Percentiles rank a stretch among this genome's conserved stretches.
Evolutionary conservation across 352 stramenopile species (phyloP).

Genomic region (Phytopythium helicoides): DNA sequence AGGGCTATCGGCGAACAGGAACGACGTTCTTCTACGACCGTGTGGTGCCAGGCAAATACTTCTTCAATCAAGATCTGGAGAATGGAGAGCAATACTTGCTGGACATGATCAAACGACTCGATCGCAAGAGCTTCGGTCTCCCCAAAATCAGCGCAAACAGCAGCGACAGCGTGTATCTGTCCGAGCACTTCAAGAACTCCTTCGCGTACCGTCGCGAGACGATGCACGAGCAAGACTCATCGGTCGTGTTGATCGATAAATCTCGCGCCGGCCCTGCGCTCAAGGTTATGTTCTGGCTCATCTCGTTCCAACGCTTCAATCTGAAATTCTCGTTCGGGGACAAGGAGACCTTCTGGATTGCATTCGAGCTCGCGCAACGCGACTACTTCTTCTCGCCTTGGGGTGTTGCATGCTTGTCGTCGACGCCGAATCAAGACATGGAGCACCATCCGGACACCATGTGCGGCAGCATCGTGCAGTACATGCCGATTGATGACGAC

Average conservation of each 20-base stretch:
- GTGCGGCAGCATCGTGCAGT: conserved; percentile 23
- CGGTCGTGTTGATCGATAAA: conserved; percentile 38
- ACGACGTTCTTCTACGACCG: conserved; percentile 53
- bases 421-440: conserved; percentile 11
- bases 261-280: conserved; percentile 4
- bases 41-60: conserved; percentile 17
- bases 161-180: conserved; percentile 4
- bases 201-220: conserved; percentile 29
- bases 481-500: conserved; percentile 9
- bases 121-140: conserved; percentile 28
- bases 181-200: conserved; percentile 24
- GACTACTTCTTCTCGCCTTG: conserved; percentile 27
- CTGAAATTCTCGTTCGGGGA: conserved; percentile 13
- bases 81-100: conserved; percentile 21
- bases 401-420: conserved; percentile 14
- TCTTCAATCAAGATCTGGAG: conserved; percentile 25
- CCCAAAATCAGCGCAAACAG: background rate
- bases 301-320: conserved; percentile 10
- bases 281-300: conserved; percentile 13
- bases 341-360: conserved; percentile 29
- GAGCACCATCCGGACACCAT: conserved; percentile 11
- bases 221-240: conserved; percentile 47
- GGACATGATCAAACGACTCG: conserved; percentile 25
- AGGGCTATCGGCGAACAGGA: conserved; percentile 28
- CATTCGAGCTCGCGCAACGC: conserved; percentile 15